These are phyloP conservation scores for Globisporangium nodosum DNA, from an alignment of 352 stramenopile species.

Conservation along the genomic window DNA sequence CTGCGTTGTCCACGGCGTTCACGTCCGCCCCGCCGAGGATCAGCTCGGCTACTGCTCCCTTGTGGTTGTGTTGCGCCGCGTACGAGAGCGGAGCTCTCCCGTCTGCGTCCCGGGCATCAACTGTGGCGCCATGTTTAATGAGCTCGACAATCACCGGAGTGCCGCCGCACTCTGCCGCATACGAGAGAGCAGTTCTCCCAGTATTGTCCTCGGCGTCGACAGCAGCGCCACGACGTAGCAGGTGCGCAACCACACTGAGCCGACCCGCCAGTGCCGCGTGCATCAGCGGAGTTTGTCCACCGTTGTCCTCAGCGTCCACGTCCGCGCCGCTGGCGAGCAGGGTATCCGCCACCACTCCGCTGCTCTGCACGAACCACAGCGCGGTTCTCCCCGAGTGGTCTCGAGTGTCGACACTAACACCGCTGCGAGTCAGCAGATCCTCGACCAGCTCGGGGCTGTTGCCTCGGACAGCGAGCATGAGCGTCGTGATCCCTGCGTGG, in stretches of 20 bases:
- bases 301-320: neutral
- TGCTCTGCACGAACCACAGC: neutral
- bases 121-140: neutral
- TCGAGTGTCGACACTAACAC: neutral
- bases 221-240: neutral
- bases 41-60: neutral
- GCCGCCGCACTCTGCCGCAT: neutral
- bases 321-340: neutral
- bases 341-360: neutral
- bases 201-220: neutral
- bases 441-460: neutral
- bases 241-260: neutral
- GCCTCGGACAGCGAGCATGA: neutral
- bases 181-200: neutral
- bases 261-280: neutral
- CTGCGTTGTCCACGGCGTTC: neutral
- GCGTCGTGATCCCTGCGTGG: neutral
- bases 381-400: neutral
- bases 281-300: neutral
- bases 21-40: neutral
- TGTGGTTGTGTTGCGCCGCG: neutral
- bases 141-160: neutral
- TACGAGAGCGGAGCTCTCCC: neutral
- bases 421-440: neutral
- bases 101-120: neutral